Percentiles rank a stretch among this genome's conserved stretches.
phyloP scores from a whole-genome alignment of 2,329 filamentous ascomycete species.

The Epicoccum nigrum region DNA sequence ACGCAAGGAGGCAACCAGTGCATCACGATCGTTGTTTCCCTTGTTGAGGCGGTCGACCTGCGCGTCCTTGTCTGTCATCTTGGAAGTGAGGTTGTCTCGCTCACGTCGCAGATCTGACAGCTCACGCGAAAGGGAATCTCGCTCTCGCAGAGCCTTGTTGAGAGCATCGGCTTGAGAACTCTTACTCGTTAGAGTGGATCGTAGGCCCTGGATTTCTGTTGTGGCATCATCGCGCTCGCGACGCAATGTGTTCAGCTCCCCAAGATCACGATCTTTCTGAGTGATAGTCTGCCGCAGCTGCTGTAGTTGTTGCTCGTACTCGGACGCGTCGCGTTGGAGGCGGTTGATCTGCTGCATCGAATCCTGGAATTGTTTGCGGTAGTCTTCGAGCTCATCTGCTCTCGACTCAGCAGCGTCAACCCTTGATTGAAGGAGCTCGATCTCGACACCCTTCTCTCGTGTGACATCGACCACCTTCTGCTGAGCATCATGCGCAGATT shows the following conservation, averaged over 20 bases:
- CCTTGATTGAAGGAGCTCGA: slow-evolving; percentile 44
- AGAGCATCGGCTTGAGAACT: slow-evolving; percentile 40
- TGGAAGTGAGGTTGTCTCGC: slow-evolving; percentile 33
- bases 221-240: slow-evolving; percentile 44
- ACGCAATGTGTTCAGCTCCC: slow-evolving; percentile 32
- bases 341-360: slow-evolving; percentile 43
- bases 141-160: slow-evolving; percentile 37
- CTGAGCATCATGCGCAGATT: slow-evolving; percentile 47
- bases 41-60: slow-evolving; percentile 40
- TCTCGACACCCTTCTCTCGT: slow-evolving; percentile 47
- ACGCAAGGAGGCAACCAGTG: slow-evolving; percentile 37
- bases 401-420: slow-evolving; percentile 44
- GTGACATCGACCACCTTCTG: slow-evolving; percentile 46
- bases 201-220: slow-evolving; percentile 39
- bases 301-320: slow-evolving; percentile 42
- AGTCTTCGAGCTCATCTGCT: slow-evolving; percentile 46
- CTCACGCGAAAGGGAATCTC: slow-evolving; percentile 36
- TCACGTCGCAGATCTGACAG: slow-evolving; percentile 41
- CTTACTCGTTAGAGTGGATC: slow-evolving; percentile 37
- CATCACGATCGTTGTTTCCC: slow-evolving; percentile 38
- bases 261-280: slow-evolving; percentile 41
- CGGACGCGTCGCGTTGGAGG: slow-evolving; percentile 34
- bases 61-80: slow-evolving; percentile 38
- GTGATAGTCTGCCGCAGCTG: slow-evolving; percentile 37
- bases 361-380: slow-evolving; percentile 43